Evolutionary conservation across 306 rosid species (phyloP).

Genomic region (Medicago truncatula): DNA sequence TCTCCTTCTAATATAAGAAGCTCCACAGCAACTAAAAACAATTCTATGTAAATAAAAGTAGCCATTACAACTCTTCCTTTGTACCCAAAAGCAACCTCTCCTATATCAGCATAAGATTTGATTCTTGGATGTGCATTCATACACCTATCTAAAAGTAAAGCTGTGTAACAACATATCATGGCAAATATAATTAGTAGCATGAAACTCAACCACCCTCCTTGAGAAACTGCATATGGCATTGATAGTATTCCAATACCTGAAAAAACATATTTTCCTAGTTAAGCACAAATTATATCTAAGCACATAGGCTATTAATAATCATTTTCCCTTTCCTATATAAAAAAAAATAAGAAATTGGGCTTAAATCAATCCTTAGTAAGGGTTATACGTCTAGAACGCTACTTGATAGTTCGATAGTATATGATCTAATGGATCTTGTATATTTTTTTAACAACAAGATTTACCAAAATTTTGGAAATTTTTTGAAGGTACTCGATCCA

Average conservation of each 20-base stretch:
- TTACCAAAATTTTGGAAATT: too few species aligned
- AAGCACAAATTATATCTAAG: too few species aligned
- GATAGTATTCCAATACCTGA: constrained; percentile 79
- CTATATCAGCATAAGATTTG: constrained; percentile 71
- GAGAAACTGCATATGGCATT: constrained; percentile 72
- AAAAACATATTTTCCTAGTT: neutral
- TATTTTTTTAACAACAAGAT: too few species aligned
- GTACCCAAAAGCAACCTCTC: constrained; percentile 62
- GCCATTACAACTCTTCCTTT: constrained; percentile 60
- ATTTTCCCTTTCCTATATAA: too few species aligned
- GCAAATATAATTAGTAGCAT: constrained; percentile 54
- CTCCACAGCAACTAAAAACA: constrained; percentile 60
- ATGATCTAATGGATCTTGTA: too few species aligned
- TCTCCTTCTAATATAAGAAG: constrained; percentile 78
- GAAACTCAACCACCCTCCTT: constrained; percentile 81
- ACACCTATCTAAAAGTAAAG: constrained; percentile 59
- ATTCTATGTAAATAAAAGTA: constrained; percentile 53
- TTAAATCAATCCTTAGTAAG: too few species aligned
- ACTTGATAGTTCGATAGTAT: too few species aligned
- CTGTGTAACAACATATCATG: constrained; percentile 66
- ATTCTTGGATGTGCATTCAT: constrained; percentile 51
- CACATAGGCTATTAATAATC: too few species aligned
- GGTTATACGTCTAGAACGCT: too few species aligned
- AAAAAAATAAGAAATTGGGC: too few species aligned
- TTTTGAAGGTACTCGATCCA: too few species aligned